phyloP scores from a whole-genome alignment of 805 yeast genomes.

The Ogataea methanolica region DNA sequence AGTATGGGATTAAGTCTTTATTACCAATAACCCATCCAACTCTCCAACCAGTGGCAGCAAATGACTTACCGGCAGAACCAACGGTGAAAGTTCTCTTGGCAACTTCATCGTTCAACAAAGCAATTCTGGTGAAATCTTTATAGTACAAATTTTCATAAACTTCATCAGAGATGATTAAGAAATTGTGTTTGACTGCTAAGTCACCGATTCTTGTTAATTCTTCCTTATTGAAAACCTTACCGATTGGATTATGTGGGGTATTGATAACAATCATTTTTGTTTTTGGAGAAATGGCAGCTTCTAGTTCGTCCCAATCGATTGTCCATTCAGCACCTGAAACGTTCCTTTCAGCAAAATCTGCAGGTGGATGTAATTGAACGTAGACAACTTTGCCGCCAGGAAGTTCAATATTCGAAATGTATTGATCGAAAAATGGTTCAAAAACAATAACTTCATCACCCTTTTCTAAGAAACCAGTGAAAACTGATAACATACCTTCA shows the following conservation, averaged over 20 bases:
- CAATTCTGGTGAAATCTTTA: conserved; percentile 72
- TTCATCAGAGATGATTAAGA: conserved; percentile 84
- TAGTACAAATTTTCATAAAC: conserved; percentile 91
- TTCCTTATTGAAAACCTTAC: conserved; percentile 75
- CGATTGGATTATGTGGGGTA: conserved; percentile 96
- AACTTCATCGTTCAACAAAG: conserved; percentile 76
- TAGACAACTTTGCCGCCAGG: conserved; percentile 90
- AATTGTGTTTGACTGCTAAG: conserved; percentile 78
- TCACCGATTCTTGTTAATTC: conserved; percentile 77
- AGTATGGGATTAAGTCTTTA: conserved; percentile 74
- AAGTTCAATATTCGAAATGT: conserved; percentile 88
- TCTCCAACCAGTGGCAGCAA: conserved; percentile 99
- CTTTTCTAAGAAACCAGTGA: conserved; percentile 76
- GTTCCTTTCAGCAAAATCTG: conserved; percentile 53
- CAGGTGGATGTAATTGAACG: conserved; percentile 82
- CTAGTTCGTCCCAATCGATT: conserved; percentile 73
- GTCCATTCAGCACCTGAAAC: conserved; percentile 86
- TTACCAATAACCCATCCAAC: conserved; percentile 94
- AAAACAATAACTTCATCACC: conserved; percentile 97
- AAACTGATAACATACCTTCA: conserved; percentile 84
- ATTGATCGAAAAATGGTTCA: conserved; percentile 97
- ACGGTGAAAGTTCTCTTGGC: conserved; percentile 78
- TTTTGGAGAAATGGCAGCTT: conserved; percentile 61
- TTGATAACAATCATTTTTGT: conserved; percentile 87
- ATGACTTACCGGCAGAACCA: conserved; percentile 96